Percentiles rank a stretch among this genome's conserved stretches.
Conservation (phyloP, 148 eudicot species). For the Limonium bicolor region DNA sequence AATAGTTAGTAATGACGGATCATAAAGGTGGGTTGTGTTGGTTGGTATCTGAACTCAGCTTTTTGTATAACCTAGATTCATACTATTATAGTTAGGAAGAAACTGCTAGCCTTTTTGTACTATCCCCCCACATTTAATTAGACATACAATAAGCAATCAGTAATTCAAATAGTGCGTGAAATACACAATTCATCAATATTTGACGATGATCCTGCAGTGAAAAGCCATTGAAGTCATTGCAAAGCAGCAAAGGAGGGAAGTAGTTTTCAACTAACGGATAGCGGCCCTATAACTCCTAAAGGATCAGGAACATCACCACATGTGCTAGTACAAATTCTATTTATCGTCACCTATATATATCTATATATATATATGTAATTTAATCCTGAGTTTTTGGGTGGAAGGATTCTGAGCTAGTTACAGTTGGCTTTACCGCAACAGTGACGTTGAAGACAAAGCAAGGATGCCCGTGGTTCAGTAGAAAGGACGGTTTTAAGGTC, state of each 20-base stretch:
- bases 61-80: too few species aligned
- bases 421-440: slow-evolving; percentile 19
- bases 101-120: too few species aligned
- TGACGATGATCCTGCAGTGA: slow-evolving; percentile 11
- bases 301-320: slow-evolving; percentile 26
- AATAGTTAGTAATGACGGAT: too few species aligned
- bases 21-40: too few species aligned
- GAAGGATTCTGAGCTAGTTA: background rate
- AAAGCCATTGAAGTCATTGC: slow-evolving; percentile 18
- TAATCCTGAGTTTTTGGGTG: too few species aligned
- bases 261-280: slow-evolving; percentile 14
- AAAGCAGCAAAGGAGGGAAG: slow-evolving; percentile 13
- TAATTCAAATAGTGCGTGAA: background rate
- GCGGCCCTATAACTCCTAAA: slow-evolving; percentile 22
- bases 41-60: too few species aligned
- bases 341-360: too few species aligned
- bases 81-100: too few species aligned
- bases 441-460: slow-evolving; percentile 47
- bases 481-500: slow-evolving; percentile 81
- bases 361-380: too few species aligned
- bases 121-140: too few species aligned
- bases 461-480: slow-evolving; percentile 54
- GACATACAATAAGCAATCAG: too few species aligned
- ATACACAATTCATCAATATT: background rate
- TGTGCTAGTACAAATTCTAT: slow-evolving; percentile 6